phyloP scores from a whole-genome alignment of 768 basidiomycete species.

The Suillus ampliporus region DNA sequence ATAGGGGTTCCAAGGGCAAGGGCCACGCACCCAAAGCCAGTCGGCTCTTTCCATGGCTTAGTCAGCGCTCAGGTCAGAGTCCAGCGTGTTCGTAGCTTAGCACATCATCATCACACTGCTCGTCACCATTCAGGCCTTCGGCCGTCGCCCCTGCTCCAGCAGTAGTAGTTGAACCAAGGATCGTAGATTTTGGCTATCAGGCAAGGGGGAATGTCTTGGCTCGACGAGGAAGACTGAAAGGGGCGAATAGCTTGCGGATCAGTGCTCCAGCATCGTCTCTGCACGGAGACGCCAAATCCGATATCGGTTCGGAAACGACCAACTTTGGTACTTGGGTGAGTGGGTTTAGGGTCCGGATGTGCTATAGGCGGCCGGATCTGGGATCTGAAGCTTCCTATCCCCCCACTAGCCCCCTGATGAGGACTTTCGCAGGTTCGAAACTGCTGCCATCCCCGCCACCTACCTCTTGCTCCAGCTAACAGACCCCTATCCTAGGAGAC shows the following conservation, averaged over 20 bases:
- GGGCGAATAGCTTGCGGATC: background rate
- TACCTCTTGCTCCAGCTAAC: background rate
- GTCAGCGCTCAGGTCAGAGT: too few species aligned
- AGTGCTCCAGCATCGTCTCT: too few species aligned
- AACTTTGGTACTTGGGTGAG: background rate
- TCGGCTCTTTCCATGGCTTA: too few species aligned
- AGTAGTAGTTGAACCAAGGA: background rate
- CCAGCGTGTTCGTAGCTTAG: too few species aligned
- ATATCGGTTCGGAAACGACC: background rate
- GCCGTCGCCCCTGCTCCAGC: too few species aligned
- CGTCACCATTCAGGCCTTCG: too few species aligned
- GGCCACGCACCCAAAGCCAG: too few species aligned
- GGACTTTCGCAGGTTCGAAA: background rate
- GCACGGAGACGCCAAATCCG: background rate
- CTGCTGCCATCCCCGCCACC: background rate
- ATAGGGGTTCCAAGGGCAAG: too few species aligned
- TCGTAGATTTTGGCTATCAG: conserved; percentile 1
- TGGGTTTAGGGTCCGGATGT: background rate
- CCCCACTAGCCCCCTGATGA: background rate
- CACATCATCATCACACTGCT: too few species aligned
- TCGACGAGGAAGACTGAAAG: conserved; percentile 9
- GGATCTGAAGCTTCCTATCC: background rate
- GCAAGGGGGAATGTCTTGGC: background rate
- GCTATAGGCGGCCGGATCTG: background rate
- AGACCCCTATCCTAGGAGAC: background rate